These are phyloP conservation scores for Daldinia loculata DNA, from an alignment of 495 filamentous ascomycete species.

Conservation along the genomic window DNA sequence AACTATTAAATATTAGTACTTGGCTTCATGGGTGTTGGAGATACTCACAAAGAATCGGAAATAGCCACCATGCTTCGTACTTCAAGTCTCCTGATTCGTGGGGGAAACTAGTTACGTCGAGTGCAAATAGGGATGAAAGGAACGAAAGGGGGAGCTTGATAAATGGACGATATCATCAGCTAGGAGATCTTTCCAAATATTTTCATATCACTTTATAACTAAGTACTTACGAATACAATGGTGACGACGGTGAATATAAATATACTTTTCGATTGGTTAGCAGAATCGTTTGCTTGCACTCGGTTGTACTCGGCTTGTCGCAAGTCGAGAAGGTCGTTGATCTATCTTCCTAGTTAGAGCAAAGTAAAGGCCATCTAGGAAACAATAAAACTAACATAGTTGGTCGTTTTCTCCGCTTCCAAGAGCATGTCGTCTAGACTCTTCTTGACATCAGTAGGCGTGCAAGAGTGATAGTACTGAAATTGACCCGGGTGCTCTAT, in stretches of 20 bases:
- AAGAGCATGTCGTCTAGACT: slow-evolving; percentile 41
- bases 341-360: slow-evolving; percentile 16
- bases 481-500: not conserved
- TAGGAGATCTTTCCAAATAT: not conserved
- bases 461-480: slow-evolving; percentile 21
- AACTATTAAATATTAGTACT: slow-evolving; percentile 14
- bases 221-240: slow-evolving; percentile 26
- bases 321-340: slow-evolving; percentile 28
- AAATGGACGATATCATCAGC: slow-evolving; percentile 12
- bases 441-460: slow-evolving; percentile 38
- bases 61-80: slow-evolving; percentile 31
- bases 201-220: no score
- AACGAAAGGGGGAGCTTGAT: slow-evolving; percentile 35
- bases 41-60: slow-evolving; percentile 30
- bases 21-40: not conserved
- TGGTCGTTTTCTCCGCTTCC: slow-evolving; percentile 29
- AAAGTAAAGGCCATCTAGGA: not conserved
- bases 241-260: slow-evolving; percentile 31
- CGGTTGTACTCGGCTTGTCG: slow-evolving; percentile 32
- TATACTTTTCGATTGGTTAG: slow-evolving; percentile 19
- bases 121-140: slow-evolving; percentile 29
- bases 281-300: slow-evolving; percentile 25
- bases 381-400: slow-evolving; percentile 16
- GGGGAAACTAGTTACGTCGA: slow-evolving; percentile 28
- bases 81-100: slow-evolving; percentile 14